Percentiles rank a stretch among this genome's conserved stretches.
Conservation (phyloP, 192 early-diverging fungal species). For the Coemansia sp. region DNA sequence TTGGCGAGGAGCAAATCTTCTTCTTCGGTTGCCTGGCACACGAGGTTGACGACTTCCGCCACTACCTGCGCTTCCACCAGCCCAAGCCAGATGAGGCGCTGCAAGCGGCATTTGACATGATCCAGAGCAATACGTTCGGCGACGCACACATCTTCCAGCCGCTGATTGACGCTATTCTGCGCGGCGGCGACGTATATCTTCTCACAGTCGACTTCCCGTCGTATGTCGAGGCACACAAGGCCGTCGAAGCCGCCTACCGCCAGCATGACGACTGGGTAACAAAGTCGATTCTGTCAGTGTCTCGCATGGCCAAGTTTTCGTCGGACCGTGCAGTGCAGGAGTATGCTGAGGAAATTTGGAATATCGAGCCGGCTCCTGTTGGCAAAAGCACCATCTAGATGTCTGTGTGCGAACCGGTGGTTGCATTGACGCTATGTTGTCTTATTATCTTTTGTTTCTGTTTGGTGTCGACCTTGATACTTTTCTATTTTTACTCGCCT, state of each 20-base stretch:
- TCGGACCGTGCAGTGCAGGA: slow-evolving; percentile 85
- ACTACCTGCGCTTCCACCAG: slow-evolving; percentile 81
- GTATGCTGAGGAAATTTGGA: slow-evolving; percentile 93
- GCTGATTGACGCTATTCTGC: slow-evolving; percentile 73
- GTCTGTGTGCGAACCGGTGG: neutral
- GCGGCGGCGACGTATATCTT: slow-evolving; percentile 78
- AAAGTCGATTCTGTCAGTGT: slow-evolving; percentile 85
- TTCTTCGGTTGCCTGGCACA: slow-evolving; percentile 91
- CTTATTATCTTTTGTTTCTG: slow-evolving; percentile 11
- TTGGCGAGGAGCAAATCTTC: slow-evolving; percentile 97
- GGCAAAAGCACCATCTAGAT: slow-evolving; percentile 20
- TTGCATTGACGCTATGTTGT: slow-evolving; percentile 6
- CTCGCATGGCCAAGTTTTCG: slow-evolving; percentile 94
- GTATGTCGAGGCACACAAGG: slow-evolving; percentile 70
- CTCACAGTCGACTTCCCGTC: slow-evolving; percentile 77
- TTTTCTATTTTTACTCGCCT: slow-evolving; percentile 3
- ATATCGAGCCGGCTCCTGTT: slow-evolving; percentile 62
- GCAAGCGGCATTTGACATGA: slow-evolving; percentile 75
- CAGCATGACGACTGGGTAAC: slow-evolving; percentile 82
- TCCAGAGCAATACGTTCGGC: slow-evolving; percentile 81
- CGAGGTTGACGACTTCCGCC: slow-evolving; percentile 92
- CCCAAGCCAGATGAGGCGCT: slow-evolving; percentile 77
- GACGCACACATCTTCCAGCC: slow-evolving; percentile 75
- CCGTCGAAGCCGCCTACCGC: slow-evolving; percentile 84
- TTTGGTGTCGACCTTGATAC: slow-evolving; percentile 5